phyloP scores from a whole-genome alignment of 2,329 filamentous ascomycete genomes.

The Allantophomopsis cytisporea region DNA sequence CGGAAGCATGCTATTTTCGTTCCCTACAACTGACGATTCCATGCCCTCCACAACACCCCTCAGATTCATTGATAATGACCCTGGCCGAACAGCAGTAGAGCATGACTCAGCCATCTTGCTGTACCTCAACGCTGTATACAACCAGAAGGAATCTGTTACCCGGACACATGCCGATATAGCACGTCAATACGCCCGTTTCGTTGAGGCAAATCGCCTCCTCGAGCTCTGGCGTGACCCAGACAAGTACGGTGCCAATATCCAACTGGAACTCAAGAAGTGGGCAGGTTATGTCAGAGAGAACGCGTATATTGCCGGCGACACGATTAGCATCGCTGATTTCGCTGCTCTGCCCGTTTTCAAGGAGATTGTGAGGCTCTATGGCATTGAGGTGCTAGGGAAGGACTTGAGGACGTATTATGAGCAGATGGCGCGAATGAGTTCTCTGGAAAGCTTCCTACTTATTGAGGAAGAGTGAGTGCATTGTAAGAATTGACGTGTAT shows the following conservation, averaged over 20 bases:
- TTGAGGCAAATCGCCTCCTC: slow-evolving; percentile 9
- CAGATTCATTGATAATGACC: slow-evolving; percentile 42
- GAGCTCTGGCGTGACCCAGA: slow-evolving; percentile 10
- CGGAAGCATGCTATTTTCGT: slow-evolving; percentile 12
- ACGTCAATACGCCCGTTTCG: slow-evolving; percentile 11
- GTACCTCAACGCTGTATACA: slow-evolving; percentile 44
- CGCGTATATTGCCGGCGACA: slow-evolving; percentile 29
- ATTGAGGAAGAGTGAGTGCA: too few species aligned
- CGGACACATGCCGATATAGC: slow-evolving; percentile 9
- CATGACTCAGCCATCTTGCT: slow-evolving; percentile 40
- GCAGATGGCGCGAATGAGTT: too few species aligned
- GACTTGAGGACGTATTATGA: too few species aligned
- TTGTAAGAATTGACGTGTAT: too few species aligned
- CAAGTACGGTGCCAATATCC: slow-evolving; percentile 10
- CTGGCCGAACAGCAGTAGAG: slow-evolving; percentile 27
- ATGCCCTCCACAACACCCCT: slow-evolving; percentile 16
- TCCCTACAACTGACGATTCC: slow-evolving; percentile 13
- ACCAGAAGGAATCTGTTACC: slow-evolving; percentile 6
- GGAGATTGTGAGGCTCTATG: slow-evolving; percentile 20
- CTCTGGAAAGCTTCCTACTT: too few species aligned
- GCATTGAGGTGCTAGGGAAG: too few species aligned
- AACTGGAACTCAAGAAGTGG: slow-evolving; percentile 15
- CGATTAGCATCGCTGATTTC: slow-evolving; percentile 35
- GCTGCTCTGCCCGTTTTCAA: slow-evolving; percentile 42
- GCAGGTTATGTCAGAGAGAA: slow-evolving; percentile 7